Base-by-base conservation (phyloP, 139 green algal species). In the Tetraselmis chui region DNA sequence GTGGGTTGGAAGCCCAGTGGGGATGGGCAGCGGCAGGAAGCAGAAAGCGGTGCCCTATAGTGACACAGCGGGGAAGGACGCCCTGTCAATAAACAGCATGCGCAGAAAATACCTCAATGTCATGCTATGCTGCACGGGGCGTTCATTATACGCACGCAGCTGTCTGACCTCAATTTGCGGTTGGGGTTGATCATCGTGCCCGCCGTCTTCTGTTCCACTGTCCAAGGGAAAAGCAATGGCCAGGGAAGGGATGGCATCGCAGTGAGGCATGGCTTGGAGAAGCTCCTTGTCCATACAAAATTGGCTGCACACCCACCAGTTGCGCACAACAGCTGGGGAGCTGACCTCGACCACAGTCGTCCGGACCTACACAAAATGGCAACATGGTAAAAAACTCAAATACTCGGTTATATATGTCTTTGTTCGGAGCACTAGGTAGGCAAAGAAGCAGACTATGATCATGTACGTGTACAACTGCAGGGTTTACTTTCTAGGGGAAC, bases 21-120 rank as follows among this genome's bases (percentile, higher is more conserved):
- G 45, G 22, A 93, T 79, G 1, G 93, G 93, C 26, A 97, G 89
- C 18, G 92, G 93, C 76, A 97, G 87, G 86, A 97, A 97, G 84
- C 91, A 95, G 79, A 94, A 97, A 0, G 93, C 93, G 18, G 45
- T 67, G 5, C 45, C 45, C 45, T 67, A 67, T 18, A 67, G 18
- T 25, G 45, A 18, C 45, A 67, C 11, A 5, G 18, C 45, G 11
- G 5, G 45, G 11, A 25, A 67, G 18, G 18, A 18, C 45, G 18
- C 5, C 18, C 18, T 67, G 18, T 18, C 45, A 67, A 67, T 18
- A 67, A 25, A 67, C 45, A 67, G 18, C 18, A 5, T 25, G 45
- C 11, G 45, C 5, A 67, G 18, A 67, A 67, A 5, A 67, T 67
- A 67, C 45, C 45, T 67, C 45, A 18, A 67, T 67, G 11, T 18